Conservation (phyloP, 495 filamentous ascomycete genomes). For the Neurospora sp. region DNA sequence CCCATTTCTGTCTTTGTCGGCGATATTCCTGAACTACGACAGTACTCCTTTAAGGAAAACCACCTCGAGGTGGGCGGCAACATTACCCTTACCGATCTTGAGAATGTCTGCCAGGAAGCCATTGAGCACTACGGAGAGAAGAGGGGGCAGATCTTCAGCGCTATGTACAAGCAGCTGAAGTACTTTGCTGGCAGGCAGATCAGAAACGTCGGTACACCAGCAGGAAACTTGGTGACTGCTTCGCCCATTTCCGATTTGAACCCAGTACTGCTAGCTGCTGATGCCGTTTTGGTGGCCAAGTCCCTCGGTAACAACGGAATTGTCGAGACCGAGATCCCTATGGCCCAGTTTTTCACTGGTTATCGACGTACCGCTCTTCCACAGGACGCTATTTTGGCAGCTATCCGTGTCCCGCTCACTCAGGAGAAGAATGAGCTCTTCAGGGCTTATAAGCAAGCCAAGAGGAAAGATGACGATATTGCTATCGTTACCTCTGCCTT, state of each 20-base stretch:
- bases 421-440: constrained; percentile 58
- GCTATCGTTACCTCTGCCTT: constrained; percentile 86
- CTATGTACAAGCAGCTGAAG: constrained; percentile 67
- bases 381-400: constrained; percentile 72
- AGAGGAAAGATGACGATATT: constrained; percentile 94
- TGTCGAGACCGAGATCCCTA: constrained; percentile 65
- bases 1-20: constrained; percentile 83
- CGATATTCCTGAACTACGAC: constrained; percentile 78
- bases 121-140: constrained; percentile 65
- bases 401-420: constrained; percentile 72
- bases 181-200: constrained; percentile 97
- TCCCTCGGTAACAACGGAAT: constrained; percentile 39
- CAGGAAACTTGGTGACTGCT: constrained; percentile 89
- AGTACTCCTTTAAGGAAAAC: constrained; percentile 70
- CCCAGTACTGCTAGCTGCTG: constrained; percentile 83
- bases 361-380: constrained; percentile 81
- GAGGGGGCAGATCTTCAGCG: constrained; percentile 61
- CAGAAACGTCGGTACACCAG: constrained; percentile 90
- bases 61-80: constrained; percentile 85
- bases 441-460: constrained; percentile 84
- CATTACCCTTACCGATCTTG: constrained; percentile 76
- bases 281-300: constrained; percentile 70
- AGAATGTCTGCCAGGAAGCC: constrained; percentile 62
- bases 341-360: constrained; percentile 86
- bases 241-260: constrained; percentile 96